Base-by-base conservation (phyloP, 202 grass and related monocot species). In the Eragrostis tef region DNA sequence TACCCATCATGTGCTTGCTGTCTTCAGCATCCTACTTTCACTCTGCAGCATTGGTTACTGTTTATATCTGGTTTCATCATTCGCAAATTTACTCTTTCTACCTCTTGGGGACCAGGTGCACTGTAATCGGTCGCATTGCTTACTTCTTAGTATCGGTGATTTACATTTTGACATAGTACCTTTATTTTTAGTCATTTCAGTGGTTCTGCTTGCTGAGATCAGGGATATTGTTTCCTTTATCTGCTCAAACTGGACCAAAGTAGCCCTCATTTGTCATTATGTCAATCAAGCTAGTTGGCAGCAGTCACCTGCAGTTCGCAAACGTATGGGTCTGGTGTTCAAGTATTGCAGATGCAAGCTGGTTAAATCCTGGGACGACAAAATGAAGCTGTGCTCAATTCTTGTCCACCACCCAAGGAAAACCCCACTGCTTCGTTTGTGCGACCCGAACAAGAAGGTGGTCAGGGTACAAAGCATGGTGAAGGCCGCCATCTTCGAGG, bases 241-340 rank as follows among this genome's bases (percentile, higher is more conserved):
- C 0, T 85, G 36, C 75, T 79, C 75, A 10, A 79, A 85, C 7
- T 79, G 68, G 75, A 79, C 84, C 17, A 86, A 86, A 86, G 76
- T 86, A 19, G 6, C n/a, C 12, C 22, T 86, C 24, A 57, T 65
- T 0, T 86, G 36, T 29, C 19, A 13, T 0, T 51, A 19, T 19
- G 56, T 71, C 61, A 43, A 60, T 39, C 3, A 5, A 39, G 34
- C 34, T 39, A 5, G 34, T 39, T 39, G 34, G 34, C 34, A 39
- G 34, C 34, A 5, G n/a, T n/a, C n/a, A 39, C 34, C 34, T 39
- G 34, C 34, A 39, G 0, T n/a, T n/a, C n/a, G n/a, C n/a, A 78
- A 71, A 64, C 56, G 34, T 42, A 17, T 57, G 65, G 48, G 48
- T 4, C 0, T 1, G 3, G 17, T 85, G 31, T 45, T 85, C 5